phyloP scores from a whole-genome alignment of 2,329 filamentous ascomycete species.

The Calonectria ilicicola region DNA sequence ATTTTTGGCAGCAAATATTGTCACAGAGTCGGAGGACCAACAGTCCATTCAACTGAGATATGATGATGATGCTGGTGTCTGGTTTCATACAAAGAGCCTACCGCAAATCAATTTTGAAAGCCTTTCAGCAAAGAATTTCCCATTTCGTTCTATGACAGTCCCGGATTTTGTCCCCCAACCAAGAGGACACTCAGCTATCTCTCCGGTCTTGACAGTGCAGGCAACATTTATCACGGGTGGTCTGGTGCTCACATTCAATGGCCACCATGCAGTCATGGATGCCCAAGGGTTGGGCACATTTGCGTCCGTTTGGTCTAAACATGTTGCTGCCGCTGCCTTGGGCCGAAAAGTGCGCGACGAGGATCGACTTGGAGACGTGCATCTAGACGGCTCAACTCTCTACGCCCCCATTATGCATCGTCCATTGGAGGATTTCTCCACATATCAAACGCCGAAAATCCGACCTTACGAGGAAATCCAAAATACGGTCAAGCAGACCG shows the following conservation, averaged over 20 bases:
- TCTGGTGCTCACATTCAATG: not conserved
- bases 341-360: not conserved
- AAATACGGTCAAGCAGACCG: not conserved
- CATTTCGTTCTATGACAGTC: not conserved
- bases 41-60: not conserved
- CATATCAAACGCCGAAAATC: not conserved
- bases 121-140: not conserved
- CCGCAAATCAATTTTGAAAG: not conserved
- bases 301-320: not conserved
- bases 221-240: not conserved
- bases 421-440: not conserved
- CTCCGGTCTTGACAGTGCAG: not conserved
- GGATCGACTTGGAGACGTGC: not conserved
- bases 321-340: not conserved
- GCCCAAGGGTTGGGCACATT: not conserved
- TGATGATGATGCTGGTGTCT: not conserved
- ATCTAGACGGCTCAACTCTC: not conserved
- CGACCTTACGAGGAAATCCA: not conserved
- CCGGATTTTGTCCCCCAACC: not conserved
- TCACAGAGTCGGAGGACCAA: not conserved
- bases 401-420: not conserved
- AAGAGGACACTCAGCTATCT: not conserved
- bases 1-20: not conserved
- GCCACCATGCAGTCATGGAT: not conserved
- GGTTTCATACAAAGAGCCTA: not conserved